Percentiles rank a stretch among this genome's conserved stretches.
These are phyloP conservation scores for Teratosphaeria epicoccoides DNA, from an alignment of 2,329 filamentous ascomycete species.

Conservation along the genomic window DNA sequence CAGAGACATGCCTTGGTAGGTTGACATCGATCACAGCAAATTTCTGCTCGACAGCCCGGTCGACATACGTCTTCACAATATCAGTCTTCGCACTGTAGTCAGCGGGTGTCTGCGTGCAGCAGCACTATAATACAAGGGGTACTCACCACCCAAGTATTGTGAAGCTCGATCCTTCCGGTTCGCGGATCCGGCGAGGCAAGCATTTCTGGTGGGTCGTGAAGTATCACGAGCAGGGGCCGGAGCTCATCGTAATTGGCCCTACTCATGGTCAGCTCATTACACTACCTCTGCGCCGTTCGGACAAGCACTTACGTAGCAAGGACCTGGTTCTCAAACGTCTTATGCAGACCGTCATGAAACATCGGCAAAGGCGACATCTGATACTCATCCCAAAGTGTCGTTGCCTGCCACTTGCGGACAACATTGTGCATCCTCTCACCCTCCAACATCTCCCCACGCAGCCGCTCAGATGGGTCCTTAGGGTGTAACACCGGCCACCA, in stretches of 20 bases:
- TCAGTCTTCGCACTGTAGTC: slow-evolving; percentile 57
- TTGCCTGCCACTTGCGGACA: slow-evolving; percentile 65
- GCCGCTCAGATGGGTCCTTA: slow-evolving; percentile 34
- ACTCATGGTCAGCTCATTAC: slow-evolving; percentile 8
- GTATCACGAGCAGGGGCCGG: slow-evolving; percentile 66
- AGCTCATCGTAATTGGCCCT: slow-evolving; percentile 55
- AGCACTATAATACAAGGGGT: slow-evolving; percentile 14
- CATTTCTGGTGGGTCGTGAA: slow-evolving; percentile 58
- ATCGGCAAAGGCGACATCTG: slow-evolving; percentile 74
- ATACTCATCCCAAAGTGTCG: slow-evolving; percentile 58
- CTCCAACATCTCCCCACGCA: slow-evolving; percentile 23
- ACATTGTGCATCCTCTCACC: slow-evolving; percentile 65
- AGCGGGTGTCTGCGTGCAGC: slow-evolving; percentile 27
- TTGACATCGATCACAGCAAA: slow-evolving; percentile 90
- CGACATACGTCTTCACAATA: slow-evolving; percentile 66
- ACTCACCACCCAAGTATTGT: slow-evolving; percentile 82
- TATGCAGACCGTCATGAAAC: slow-evolving; percentile 48
- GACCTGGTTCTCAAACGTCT: slow-evolving; percentile 22
- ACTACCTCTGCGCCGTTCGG: background rate
- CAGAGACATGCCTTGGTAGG: slow-evolving; percentile 65
- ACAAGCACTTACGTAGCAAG: slow-evolving; percentile 22
- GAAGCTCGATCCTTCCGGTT: slow-evolving; percentile 63
- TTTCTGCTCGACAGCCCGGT: slow-evolving; percentile 65
- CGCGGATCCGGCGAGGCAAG: slow-evolving; percentile 33
- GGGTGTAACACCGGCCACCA: slow-evolving; percentile 88